These are phyloP conservation scores for Phellopilus nigrolimitatus DNA, from an alignment of 1,284 basidiomycete genomes.

Conservation along the genomic window DNA sequence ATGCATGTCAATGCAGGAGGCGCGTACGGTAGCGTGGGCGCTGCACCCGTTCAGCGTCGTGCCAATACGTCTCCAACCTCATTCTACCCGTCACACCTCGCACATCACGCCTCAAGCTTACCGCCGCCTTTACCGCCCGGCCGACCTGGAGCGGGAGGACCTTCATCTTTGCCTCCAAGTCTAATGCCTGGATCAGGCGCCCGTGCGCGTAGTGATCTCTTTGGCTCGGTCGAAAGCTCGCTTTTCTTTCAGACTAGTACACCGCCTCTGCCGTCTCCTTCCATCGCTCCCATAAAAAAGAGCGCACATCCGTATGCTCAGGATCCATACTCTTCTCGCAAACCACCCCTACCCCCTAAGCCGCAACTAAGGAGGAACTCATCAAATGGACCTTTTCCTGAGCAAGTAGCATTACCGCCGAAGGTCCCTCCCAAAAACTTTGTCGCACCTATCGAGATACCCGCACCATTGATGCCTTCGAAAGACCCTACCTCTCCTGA, in stretches of 20 bases:
- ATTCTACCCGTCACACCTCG: slow-evolving; percentile 7
- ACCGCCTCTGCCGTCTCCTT: slow-evolving; percentile 4
- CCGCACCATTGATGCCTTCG: slow-evolving; percentile 1
- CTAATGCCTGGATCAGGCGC: slow-evolving; percentile 17
- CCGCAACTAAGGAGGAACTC: not conserved
- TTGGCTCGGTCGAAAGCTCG: slow-evolving; percentile 9
- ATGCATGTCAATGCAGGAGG: slow-evolving; percentile 14
- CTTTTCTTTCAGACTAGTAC: slow-evolving; percentile 18
- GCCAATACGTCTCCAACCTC: slow-evolving; percentile 4
- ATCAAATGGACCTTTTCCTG: not conserved
- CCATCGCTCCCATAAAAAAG: slow-evolving; percentile 1
- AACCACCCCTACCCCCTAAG: slow-evolving; percentile 16
- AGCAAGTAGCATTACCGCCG: not conserved
- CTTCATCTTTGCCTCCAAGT: slow-evolving; percentile 13
- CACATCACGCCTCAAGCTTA: not conserved
- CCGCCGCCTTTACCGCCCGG: slow-evolving; percentile 5
- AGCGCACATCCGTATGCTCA: slow-evolving; percentile 7
- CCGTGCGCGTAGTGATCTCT: not conserved
- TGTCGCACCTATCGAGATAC: slow-evolving; percentile 1
- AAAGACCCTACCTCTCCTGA: slow-evolving; percentile 9
- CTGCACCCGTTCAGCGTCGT: not conserved
- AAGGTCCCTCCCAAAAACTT: slow-evolving; percentile 9
- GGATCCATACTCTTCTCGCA: slow-evolving; percentile 7
- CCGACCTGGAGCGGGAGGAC: not conserved
- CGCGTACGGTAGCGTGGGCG: slow-evolving; percentile 1